Base-by-base conservation (phyloP, 2,329 filamentous ascomycete species). In the Fusarium vanettenii region DNA sequence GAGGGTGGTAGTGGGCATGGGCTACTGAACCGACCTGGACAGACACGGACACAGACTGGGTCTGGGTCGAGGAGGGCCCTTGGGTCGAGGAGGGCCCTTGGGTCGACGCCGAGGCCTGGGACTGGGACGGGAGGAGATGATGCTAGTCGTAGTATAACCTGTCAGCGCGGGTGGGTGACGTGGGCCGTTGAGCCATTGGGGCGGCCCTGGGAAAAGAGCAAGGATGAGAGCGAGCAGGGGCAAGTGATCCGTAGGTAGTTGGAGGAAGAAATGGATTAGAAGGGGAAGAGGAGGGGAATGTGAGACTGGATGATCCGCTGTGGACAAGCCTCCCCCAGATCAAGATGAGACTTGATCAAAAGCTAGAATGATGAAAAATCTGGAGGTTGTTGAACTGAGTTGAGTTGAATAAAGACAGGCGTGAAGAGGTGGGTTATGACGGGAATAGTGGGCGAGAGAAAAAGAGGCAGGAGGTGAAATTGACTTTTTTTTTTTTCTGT, bases 151-250 rank as follows among this genome's bases (percentile, higher is more conserved):
- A 59, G 70, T 68, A 66, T 57, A 71, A 69, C 73, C 73, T 78
- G 76, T 78, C 76, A 78, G 74, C 64, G 71, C 68, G 66, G 72
- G 76, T 74, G 76, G 76, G 76, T 78, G 76, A 77, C 76, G 75
- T 78, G 76, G 75, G 76, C 76, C 74, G 67, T 73, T 74, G 67
- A 75, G 62, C 71, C 70, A 75, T 76, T 72, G 65, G 71, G 61
- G 60, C 45, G 27, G 62, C 35, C 57, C 43, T 66, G 33, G 55
- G 22, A 66, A 43, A 39, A 33, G 56, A 61, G 56, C 71, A 71
- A 65, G 71, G 71, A 69, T 73, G 39, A 33, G 29, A 33, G 52
- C 39, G 50, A 48, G 71, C 69, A 71, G 69, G 69, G 69, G 67
- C 56, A 68, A 37, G 59, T 43, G 14, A 52, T 29, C 27, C 25